Evolutionary conservation across 805 yeast genomes (phyloP), one percentile per base, ranked within the genome.

Genomic region (Candida pini): DNA sequence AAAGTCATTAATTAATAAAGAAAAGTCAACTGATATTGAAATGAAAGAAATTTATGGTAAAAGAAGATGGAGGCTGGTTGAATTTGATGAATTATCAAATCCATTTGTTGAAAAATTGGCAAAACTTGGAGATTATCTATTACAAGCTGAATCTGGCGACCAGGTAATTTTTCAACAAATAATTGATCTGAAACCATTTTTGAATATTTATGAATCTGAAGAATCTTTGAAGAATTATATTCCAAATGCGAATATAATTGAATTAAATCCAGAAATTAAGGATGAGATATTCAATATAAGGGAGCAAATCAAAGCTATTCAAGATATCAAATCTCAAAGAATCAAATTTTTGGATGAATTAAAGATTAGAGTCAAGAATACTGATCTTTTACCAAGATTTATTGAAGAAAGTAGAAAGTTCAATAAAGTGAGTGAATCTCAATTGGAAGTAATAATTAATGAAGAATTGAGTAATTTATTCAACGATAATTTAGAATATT

Each of bases 81-180:
- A 63, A 0, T 73, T 88, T 1, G 45, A 50, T 9, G 68, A 55
- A 4, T 73, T 76, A 1, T 69, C 71, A 8, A 43, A 53, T 1
- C 63, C 58, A 2, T 53, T 71, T 4, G 43, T 58, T 30, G 54
- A 56, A 4, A 69, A 69, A 31, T 49, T 78, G 2, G 48, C 51
- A 2, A 68, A 68, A 15, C 61, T 80, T 51, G 64, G 64, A 21
- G 52, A 48, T 3, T 80, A 78, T 47, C 53, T 82, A 13, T 45
- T 49, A 1, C 76, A 75, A 41, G 92, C 95, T 1, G 56, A 60
- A 19, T 49, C 60, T 4, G 83, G 92, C 7, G 95, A 88, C 54
- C 54, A 54, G 3, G 60, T 69, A 2, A 71, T 85, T 0, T 45
- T 55, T 5, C 52, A 58, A 3, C 71, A 72, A 31, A 73, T 76